A percentile compares a stretch with the other conserved stretches of the same genome.
These are phyloP conservation scores for Bipolaris oryzae DNA, from an alignment of 2,329 filamentous ascomycete genomes.

Conservation along the genomic window DNA sequence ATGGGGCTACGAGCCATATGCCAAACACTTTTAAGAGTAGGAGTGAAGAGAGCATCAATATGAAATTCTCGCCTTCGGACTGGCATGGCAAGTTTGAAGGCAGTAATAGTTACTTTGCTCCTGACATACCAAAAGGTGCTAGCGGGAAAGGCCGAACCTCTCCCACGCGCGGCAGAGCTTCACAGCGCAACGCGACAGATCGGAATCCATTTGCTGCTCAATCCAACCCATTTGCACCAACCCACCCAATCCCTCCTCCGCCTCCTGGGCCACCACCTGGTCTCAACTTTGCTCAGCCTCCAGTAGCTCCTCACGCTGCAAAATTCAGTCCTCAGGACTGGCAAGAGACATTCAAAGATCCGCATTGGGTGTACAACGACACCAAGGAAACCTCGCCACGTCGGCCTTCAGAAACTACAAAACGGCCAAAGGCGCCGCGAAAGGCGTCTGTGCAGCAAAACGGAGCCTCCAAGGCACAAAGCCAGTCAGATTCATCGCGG, in stretches of 20 bases:
- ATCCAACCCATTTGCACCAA: slow-evolving; percentile 26
- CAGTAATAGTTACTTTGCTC: slow-evolving; percentile 52
- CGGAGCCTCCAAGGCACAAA: slow-evolving; percentile 36
- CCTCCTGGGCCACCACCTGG: slow-evolving; percentile 39
- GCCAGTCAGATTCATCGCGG: slow-evolving; percentile 34
- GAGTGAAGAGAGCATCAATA: slow-evolving; percentile 58
- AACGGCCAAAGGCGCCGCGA: slow-evolving; percentile 36
- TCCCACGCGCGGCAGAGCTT: slow-evolving; percentile 39
- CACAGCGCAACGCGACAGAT: slow-evolving; percentile 31
- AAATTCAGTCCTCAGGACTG: slow-evolving; percentile 53
- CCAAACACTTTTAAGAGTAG: slow-evolving; percentile 50
- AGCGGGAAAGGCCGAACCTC: slow-evolving; percentile 36
- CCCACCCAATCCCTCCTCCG: slow-evolving; percentile 37
- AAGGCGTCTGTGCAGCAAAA: slow-evolving; percentile 43
- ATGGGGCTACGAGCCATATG: slow-evolving; percentile 24
- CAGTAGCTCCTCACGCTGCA: slow-evolving; percentile 32
- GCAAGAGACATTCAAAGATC: slow-evolving; percentile 53
- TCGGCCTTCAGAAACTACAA: slow-evolving; percentile 34
- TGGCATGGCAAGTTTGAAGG: slow-evolving; percentile 56
- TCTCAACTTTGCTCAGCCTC: slow-evolving; percentile 29
- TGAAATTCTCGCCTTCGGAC: slow-evolving; percentile 55
- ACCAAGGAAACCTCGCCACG: slow-evolving; percentile 41
- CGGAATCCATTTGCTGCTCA: slow-evolving; percentile 22
- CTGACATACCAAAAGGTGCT: slow-evolving; percentile 34
- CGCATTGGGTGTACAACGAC: slow-evolving; percentile 46